These are phyloP conservation scores for Podospora australis DNA, from an alignment of 495 filamentous ascomycete genomes.

Conservation along the genomic window DNA sequence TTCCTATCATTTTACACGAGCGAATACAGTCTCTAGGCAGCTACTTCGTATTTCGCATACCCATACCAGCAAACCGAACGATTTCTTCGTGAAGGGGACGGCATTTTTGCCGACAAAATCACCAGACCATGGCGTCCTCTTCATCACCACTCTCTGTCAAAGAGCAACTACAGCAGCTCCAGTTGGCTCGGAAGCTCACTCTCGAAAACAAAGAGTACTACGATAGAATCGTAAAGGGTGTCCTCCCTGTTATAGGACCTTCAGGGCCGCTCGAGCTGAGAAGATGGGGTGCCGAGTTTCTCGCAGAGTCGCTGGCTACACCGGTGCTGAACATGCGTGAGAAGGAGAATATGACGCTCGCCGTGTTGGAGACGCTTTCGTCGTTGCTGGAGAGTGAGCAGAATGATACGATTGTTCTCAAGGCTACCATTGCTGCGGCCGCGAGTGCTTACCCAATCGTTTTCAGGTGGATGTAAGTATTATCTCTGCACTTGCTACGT, in stretches of 20 bases:
- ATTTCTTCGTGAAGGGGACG: not conserved
- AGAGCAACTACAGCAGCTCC: conserved; percentile 77
- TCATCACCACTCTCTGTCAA: conserved; percentile 47
- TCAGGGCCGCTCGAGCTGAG: conserved; percentile 67
- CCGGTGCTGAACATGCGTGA: conserved; percentile 63
- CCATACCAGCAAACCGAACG: not conserved
- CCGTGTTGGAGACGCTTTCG: conserved; percentile 67
- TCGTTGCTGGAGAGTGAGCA: conserved; percentile 64
- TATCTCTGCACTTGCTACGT: no score
- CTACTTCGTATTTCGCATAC: not conserved
- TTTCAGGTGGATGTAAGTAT: conserved; percentile 86
- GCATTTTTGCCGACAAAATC: not conserved
- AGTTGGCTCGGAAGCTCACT: conserved; percentile 79
- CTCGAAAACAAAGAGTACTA: conserved; percentile 79
- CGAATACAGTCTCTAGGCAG: no score
- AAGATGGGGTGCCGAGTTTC: conserved; percentile 93
- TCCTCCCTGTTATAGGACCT: conserved; percentile 82
- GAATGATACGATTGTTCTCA: conserved; percentile 69
- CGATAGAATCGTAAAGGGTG: conserved; percentile 79
- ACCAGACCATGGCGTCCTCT: conserved; percentile 33
- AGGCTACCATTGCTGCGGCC: conserved; percentile 74
- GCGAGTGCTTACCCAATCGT: conserved; percentile 88
- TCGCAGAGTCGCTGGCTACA: conserved; percentile 91
- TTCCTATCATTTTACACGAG: not conserved
- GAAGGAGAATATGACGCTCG: conserved; percentile 69